These are phyloP conservation scores for Juglanconis juglandina DNA, from an alignment of 2,329 filamentous ascomycete genomes.

Conservation along the genomic window DNA sequence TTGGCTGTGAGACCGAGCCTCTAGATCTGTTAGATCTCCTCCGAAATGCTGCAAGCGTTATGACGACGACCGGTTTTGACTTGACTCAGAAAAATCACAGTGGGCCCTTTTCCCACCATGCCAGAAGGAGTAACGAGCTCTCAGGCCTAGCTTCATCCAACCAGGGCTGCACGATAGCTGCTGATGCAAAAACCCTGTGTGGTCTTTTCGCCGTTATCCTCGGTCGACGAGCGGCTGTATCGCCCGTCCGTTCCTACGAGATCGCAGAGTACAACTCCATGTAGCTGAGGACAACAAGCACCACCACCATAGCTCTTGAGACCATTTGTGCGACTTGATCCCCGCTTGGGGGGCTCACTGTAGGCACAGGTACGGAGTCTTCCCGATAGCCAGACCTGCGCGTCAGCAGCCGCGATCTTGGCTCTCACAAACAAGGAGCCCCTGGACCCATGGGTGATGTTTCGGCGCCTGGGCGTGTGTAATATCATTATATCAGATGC, in stretches of 20 bases:
- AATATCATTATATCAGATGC: not conserved
- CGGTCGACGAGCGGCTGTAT: conserved; percentile 6
- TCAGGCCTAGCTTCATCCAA: conserved; percentile 12
- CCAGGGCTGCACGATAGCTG: conserved; percentile 8
- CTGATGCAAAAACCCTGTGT: not conserved
- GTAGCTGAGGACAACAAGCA: not conserved
- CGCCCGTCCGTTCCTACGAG: not conserved
- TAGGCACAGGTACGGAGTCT: not conserved
- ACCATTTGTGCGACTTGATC: not conserved
- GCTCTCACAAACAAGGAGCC: not conserved
- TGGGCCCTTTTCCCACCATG: not conserved
- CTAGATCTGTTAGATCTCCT: not conserved
- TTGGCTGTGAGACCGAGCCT: not conserved
- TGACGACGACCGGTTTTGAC: too few relatives aligned
- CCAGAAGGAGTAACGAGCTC: conserved; percentile 16
- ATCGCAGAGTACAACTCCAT: not conserved
- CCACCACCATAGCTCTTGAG: not conserved
- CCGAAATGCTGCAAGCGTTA: not conserved
- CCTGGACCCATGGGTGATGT: not conserved
- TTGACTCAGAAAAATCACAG: conserved; percentile 1
- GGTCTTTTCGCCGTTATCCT: not conserved
- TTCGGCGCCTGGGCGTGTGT: not conserved
- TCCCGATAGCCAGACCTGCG: not conserved
- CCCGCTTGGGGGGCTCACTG: not conserved
- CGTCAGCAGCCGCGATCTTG: not conserved